These are phyloP conservation scores for Pogostemon cablin DNA, from an alignment of 257 asterid species.

Conservation along the genomic window DNA sequence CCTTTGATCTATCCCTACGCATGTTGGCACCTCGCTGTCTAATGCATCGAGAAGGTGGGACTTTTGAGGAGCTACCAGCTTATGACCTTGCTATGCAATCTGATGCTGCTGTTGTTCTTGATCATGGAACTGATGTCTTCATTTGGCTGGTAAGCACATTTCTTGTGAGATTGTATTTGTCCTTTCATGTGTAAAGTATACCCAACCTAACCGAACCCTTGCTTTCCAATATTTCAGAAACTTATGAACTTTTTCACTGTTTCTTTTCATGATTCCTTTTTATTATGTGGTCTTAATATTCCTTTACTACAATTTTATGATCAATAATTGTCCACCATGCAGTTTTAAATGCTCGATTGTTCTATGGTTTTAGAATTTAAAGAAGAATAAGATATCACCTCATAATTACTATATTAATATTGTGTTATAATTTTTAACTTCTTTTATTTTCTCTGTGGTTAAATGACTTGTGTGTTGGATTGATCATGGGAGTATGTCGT, in stretches of 20 bases:
- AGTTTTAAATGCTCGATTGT: not conserved
- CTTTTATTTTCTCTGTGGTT: not conserved
- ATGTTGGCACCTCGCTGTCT: conserved; percentile 98
- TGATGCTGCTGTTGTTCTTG: conserved; percentile 98
- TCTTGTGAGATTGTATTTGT: conserved; percentile 11
- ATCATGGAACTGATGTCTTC: conserved; percentile 97
- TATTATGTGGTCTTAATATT: conserved; percentile 23
- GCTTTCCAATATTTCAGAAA: not conserved
- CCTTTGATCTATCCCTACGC: conserved; percentile 89
- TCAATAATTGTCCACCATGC: not conserved
- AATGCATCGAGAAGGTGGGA: conserved; percentile 98
- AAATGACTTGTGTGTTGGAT: not conserved
- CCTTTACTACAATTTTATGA: conserved; percentile 14
- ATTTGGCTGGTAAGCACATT: conserved; percentile 83
- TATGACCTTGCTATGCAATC: conserved; percentile 98
- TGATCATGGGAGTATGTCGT: not conserved
- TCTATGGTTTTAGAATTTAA: not conserved
- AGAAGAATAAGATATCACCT: conserved; percentile 11
- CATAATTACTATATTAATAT: not conserved
- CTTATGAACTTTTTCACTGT: conserved; percentile 22
- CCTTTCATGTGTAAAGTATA: conserved; percentile 18
- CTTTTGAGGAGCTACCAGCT: conserved; percentile 96
- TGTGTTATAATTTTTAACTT: not conserved
- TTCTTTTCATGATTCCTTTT: not conserved
- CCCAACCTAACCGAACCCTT: conserved; percentile 16